phyloP scores from a whole-genome alignment of 2,329 filamentous ascomycete genomes.

The Aspergillus nomiae region DNA sequence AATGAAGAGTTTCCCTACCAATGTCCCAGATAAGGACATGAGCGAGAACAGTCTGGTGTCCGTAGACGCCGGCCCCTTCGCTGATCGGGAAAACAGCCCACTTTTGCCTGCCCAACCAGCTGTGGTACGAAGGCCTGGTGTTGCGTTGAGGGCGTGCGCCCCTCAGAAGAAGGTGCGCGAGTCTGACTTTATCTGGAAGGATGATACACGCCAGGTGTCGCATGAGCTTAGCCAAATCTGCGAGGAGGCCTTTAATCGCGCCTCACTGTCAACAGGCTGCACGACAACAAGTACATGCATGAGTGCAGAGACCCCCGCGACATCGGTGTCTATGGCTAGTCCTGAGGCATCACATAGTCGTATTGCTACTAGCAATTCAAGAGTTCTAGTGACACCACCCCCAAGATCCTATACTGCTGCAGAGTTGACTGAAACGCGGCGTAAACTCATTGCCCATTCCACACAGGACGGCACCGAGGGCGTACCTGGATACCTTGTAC shows the following conservation, averaged over 20 bases:
- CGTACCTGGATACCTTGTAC: constrained; percentile 55
- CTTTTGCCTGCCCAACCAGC: constrained; percentile 43
- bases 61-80: constrained; percentile 21
- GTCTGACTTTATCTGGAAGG: constrained; percentile 61
- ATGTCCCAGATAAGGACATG: constrained; percentile 23
- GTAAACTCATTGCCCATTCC: constrained; percentile 57
- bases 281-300: constrained; percentile 47
- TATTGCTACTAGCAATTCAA: constrained; percentile 19
- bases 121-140: constrained; percentile 36
- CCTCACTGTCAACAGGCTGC: constrained; percentile 54
- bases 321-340: constrained; percentile 42
- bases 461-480: constrained; percentile 46
- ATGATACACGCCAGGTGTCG: constrained; percentile 82
- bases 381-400: constrained; percentile 45
- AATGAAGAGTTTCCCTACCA: constrained; percentile 17
- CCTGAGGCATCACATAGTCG: constrained; percentile 28
- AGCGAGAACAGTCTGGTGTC: constrained; percentile 28
- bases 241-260: constrained; percentile 86
- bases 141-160: constrained; percentile 30
- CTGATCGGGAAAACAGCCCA: constrained; percentile 38
- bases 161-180: constrained; percentile 46
- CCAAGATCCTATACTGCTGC: constrained; percentile 55
- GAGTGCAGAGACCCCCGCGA: constrained; percentile 55
- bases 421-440: constrained; percentile 61
- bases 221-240: constrained; percentile 84